Base-by-base conservation (phyloP, 331 rosid species). In the Malus hybrid region DNA sequence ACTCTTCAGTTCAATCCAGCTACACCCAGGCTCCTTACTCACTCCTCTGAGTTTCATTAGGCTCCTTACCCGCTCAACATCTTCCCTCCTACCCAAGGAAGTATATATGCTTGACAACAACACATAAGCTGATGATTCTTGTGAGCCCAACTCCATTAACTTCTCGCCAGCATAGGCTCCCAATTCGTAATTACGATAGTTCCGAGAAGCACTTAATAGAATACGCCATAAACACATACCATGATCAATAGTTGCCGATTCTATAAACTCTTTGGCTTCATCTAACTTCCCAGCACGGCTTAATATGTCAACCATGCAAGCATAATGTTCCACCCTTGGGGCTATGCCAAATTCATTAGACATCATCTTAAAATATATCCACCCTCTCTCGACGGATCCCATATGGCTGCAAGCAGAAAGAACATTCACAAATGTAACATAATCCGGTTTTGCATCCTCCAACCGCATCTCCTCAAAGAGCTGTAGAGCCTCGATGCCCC, bases 161-260 rank as follows among this genome's bases (percentile, higher is more conserved):
- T 86, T 93, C 88, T 93, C 94, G 19, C 94, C 97, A 11, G 94
- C 98, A 80, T 84, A 90, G 74, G 87, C 91, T 75, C 96, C 97
- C 24, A 91, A 73, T 63, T 91, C 86, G 28, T 83, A 91, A 77
- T 89, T 83, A 9, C 81, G 88, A 78, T 91, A 83, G 83, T 88
- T 93, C 82, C 82, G 86, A 81, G 91, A 93, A 31, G 93, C 97
- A 44, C 87, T 84, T 81, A 93, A 89, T 46, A 86, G 74, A 81
- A 93, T 87, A 60, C 96, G 93, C 98, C 97, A 93, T 84, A 91
- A 76, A 77, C 82, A 87, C 73, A 90, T 52, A 46, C 90, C 89
- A 61, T 93, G 96, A 74, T 93, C 96, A 34, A 91, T 48, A 1
- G 85, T 81, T 24, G 87, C 91, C 2, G 97, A 89, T 81, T 93